A percentile compares a stretch with the other conserved stretches of the same genome.
These are phyloP conservation scores for Rhododendron henanense DNA, from an alignment of 148 eudicot genomes.

Conservation along the genomic window DNA sequence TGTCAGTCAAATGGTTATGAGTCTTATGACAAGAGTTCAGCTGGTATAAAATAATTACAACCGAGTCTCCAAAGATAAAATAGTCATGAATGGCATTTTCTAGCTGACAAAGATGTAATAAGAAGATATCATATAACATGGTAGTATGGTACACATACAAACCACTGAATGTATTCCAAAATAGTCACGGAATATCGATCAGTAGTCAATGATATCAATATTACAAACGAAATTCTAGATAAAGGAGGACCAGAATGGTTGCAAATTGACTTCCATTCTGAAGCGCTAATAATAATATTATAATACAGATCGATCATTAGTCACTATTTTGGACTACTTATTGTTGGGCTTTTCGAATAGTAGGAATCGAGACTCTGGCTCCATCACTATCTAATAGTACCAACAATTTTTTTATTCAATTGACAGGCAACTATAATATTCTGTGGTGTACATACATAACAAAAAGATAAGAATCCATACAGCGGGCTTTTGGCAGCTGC, in stretches of 20 bases:
- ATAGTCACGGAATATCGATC: not conserved
- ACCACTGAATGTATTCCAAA: not conserved
- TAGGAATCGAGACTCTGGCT: not conserved
- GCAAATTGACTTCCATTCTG: not conserved
- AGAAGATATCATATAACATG: not conserved
- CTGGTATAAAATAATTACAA: not conserved
- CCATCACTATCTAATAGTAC: not conserved
- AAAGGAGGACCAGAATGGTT: not conserved
- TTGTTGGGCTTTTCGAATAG: not conserved
- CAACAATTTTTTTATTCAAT: not conserved
- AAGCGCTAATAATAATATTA: not conserved
- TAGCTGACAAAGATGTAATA: not conserved
- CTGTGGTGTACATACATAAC: not conserved
- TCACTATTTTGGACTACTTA: not conserved
- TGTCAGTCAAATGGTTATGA: not conserved
- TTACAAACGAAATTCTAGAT: not conserved
- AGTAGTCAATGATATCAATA: not conserved
- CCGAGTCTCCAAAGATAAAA: not conserved
- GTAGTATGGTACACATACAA: not conserved
- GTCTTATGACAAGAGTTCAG: not conserved
- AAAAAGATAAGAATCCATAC: not conserved
- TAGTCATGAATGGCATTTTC: not conserved
- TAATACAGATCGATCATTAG: not conserved
- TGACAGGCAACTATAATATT: not conserved
- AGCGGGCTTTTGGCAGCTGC: not conserved